Evolutionary conservation across 1,139 yeast genomes (phyloP).

Genomic region (Kurtzmaniella quercitrusa): DNA sequence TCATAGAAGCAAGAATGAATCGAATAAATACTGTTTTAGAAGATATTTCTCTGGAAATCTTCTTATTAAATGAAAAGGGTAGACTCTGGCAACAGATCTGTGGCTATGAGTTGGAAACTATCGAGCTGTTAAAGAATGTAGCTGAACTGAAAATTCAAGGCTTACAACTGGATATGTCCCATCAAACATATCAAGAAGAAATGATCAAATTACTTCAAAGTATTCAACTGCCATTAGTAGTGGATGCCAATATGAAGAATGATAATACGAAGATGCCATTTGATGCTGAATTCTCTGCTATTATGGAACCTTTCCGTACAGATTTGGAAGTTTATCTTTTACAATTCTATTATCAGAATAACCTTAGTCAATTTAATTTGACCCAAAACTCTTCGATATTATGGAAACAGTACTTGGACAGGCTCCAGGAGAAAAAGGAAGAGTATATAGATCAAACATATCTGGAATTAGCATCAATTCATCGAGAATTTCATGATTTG

Average conservation of each 20-base stretch:
- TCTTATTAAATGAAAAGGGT: slow-evolving; percentile 26
- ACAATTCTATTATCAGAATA: slow-evolving; percentile 29
- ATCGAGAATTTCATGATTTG: slow-evolving; percentile 22
- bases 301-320: slow-evolving; percentile 20
- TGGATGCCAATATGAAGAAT: slow-evolving; percentile 22
- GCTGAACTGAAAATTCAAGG: slow-evolving; percentile 23
- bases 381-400: slow-evolving; percentile 26
- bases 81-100: slow-evolving; percentile 32
- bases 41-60: slow-evolving; percentile 23
- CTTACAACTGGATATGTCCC: slow-evolving; percentile 9
- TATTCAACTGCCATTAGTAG: slow-evolving; percentile 31
- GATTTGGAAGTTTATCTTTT: slow-evolving; percentile 23
- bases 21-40: slow-evolving; percentile 29
- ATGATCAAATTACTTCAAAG: slow-evolving; percentile 23
- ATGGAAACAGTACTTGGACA: slow-evolving; percentile 31
- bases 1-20: slow-evolving; percentile 26
- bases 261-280: slow-evolving; percentile 24
- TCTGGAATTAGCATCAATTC: slow-evolving; percentile 20
- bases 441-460: slow-evolving; percentile 21
- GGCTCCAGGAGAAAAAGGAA: slow-evolving; percentile 19
- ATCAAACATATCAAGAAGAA: slow-evolving; percentile 29
- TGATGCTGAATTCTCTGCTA: slow-evolving; percentile 22
- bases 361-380: slow-evolving; percentile 19
- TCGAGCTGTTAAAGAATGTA: slow-evolving; percentile 27
- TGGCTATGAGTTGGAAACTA: slow-evolving; percentile 31